Evolutionary conservation across 306 rosid genomes (phyloP), one percentile per base, ranked within the genome.

Genomic region (Cicer pinnatifidum): DNA sequence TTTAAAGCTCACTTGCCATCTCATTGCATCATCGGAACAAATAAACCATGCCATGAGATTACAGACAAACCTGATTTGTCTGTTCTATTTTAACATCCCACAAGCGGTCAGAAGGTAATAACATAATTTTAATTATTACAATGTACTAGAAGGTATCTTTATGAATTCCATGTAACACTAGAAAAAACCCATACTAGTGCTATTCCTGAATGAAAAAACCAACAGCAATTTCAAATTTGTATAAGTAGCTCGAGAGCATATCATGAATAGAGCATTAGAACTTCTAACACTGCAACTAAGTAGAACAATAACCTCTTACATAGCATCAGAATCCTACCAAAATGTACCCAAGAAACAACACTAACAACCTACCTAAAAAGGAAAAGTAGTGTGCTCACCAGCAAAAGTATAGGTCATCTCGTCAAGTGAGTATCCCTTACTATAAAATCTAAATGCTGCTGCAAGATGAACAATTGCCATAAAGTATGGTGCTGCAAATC

Each of bases 321-420:
- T 77, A 63, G 78, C 72, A 75, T 54, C 71, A 52, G 69, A 65
- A 60, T 58, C 79, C 80, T 38, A 67, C 56, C 8, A 59, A 44
- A 10, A 13, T 33, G 15, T 75, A 28, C 5, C 35, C 65, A 72
- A 41, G 58, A 62, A 73, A 56, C 59, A 80, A 69, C 61, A 81
- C 73, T 56, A 73, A 68, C 69, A 82, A 74, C 85, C 80, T 64
- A 82, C 85, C 82, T 71, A 81, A 81, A 72, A 81, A 67, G 64
- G 76, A 81, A 84, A 85, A 78, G 75, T 48, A 87, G 85, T 62
- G 65, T 86, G 88, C 97, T 91, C 87, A 91, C 98, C 98, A 67
- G 78, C 71, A 69, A 78, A 78, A 81, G 81, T 82, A 78, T 83
- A 85, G 78, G 85, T 62, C n/a, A 86, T 75, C 77, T 85, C 97